These are phyloP conservation scores for Tolypocladium pustulatum DNA, from an alignment of 2,329 filamentous ascomycete genomes.

Conservation along the genomic window DNA sequence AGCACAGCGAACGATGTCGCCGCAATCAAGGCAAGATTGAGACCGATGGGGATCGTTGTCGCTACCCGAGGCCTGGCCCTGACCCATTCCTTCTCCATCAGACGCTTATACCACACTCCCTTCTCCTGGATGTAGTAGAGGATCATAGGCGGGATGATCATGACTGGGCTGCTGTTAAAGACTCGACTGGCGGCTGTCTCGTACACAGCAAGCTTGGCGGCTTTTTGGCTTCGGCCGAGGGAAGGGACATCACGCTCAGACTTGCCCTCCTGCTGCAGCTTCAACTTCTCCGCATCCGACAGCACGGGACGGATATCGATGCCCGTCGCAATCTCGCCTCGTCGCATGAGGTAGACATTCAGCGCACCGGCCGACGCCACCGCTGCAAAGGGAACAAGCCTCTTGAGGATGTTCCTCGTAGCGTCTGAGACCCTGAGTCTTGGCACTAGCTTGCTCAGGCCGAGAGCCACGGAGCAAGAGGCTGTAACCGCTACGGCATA, in stretches of 20 bases:
- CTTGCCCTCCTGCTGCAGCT: slow-evolving; percentile 44
- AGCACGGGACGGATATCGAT: slow-evolving; percentile 88
- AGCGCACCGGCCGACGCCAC: slow-evolving; percentile 84
- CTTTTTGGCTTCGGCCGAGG: slow-evolving; percentile 78
- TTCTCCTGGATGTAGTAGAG: slow-evolving; percentile 67
- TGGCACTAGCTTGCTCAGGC: slow-evolving; percentile 82
- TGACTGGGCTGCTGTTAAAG: slow-evolving; percentile 90
- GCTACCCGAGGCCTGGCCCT: slow-evolving; percentile 59
- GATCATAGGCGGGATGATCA: slow-evolving; percentile 85
- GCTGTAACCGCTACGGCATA: slow-evolving; percentile 88
- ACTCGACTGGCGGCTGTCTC: slow-evolving; percentile 90
- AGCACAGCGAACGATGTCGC: slow-evolving; percentile 80
- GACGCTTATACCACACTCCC: slow-evolving; percentile 26
- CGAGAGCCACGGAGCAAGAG: slow-evolving; percentile 86
- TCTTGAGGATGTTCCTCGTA: slow-evolving; percentile 64
- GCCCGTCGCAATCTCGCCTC: slow-evolving; percentile 84
- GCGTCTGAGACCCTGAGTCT: slow-evolving; percentile 70
- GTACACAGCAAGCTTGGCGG: slow-evolving; percentile 78
- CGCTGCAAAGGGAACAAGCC: slow-evolving; percentile 93
- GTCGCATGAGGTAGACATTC: slow-evolving; percentile 96
- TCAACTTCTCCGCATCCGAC: slow-evolving; percentile 55
- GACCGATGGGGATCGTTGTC: slow-evolving; percentile 48
- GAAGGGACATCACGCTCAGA: slow-evolving; percentile 56
- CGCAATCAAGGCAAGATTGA: slow-evolving; percentile 83
- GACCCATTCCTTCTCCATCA: slow-evolving; percentile 63